A percentile compares a stretch with the other conserved stretches of the same genome.
Evolutionary conservation across 306 rosid species (phyloP).

Genomic region (Trifolium fragiferum): DNA sequence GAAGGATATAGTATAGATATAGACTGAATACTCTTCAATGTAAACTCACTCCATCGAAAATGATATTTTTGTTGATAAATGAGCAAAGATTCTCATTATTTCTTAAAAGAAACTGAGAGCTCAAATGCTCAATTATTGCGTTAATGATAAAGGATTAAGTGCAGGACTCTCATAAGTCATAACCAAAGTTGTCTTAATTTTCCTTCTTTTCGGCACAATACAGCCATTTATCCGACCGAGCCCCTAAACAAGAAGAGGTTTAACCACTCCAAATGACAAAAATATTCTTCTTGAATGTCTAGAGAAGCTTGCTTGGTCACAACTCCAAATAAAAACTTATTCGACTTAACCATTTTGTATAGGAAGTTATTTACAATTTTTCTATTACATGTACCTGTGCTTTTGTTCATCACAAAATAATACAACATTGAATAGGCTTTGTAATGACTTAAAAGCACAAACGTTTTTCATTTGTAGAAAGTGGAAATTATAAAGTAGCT

Average conservation of each 20-base stretch:
- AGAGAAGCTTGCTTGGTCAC: neutral
- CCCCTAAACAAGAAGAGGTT: constrained; percentile 7
- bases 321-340: too few relatives aligned
- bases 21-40: too few relatives aligned
- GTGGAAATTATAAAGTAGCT: constrained; percentile 36
- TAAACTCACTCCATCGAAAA: too few relatives aligned
- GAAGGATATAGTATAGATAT: too few relatives aligned
- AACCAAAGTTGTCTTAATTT: too few relatives aligned
- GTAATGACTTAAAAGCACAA: neutral
- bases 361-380: constrained; percentile 7
- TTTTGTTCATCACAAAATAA: constrained; percentile 25
- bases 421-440: neutral
- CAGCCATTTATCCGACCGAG: neutral
- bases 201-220: too few relatives aligned
- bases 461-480: constrained; percentile 12
- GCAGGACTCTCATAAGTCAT: too few relatives aligned
- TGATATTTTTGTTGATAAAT: too few relatives aligned
- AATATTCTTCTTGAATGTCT: neutral
- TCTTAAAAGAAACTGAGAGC: too few relatives aligned
- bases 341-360: constrained; percentile 4
- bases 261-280: neutral
- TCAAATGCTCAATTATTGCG: too few relatives aligned
- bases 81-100: too few relatives aligned
- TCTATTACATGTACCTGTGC: constrained; percentile 6
- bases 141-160: too few relatives aligned